phyloP scores from a whole-genome alignment of 257 asterid genomes.

The Thymus quinquecostatus region DNA sequence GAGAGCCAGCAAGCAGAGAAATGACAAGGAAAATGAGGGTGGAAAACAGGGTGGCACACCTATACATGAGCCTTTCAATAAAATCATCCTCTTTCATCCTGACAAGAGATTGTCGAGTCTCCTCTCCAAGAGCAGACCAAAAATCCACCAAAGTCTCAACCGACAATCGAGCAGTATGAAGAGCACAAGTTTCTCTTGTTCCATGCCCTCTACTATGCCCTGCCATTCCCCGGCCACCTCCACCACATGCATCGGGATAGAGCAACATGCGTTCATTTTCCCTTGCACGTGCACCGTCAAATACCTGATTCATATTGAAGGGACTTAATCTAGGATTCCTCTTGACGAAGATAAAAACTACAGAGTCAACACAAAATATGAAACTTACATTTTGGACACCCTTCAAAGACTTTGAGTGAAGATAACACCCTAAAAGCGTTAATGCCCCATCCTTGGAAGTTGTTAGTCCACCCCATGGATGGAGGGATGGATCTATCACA shows the following conservation, averaged over 20 bases:
- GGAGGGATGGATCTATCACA: slow-evolving; percentile 85
- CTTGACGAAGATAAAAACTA: slow-evolving; percentile 18
- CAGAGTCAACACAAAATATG: slow-evolving; percentile 15
- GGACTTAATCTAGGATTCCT: slow-evolving; percentile 25
- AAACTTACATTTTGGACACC: slow-evolving; percentile 81
- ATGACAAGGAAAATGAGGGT: slow-evolving; percentile 1
- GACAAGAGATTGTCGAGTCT: slow-evolving; percentile 82
- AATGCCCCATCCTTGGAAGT: slow-evolving; percentile 79
- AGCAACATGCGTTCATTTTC: slow-evolving; percentile 93
- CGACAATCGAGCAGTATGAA: slow-evolving; percentile 95
- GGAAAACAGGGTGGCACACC: slow-evolving; percentile 49
- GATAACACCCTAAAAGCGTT: slow-evolving; percentile 84
- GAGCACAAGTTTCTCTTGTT: slow-evolving; percentile 96
- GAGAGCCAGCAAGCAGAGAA: not conserved
- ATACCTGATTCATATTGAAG: slow-evolving; percentile 64
- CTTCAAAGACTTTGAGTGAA: slow-evolving; percentile 70
- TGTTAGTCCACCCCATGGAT: slow-evolving; percentile 98
- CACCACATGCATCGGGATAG: slow-evolving; percentile 99
- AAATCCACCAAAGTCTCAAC: slow-evolving; percentile 96
- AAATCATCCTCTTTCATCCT: slow-evolving; percentile 98
- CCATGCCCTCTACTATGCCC: slow-evolving; percentile 90
- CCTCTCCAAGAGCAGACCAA: slow-evolving; percentile 99
- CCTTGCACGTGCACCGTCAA: slow-evolving; percentile 92
- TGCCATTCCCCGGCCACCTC: slow-evolving; percentile 84
- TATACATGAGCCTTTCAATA: slow-evolving; percentile 93